Evolutionary conservation across 2,329 filamentous ascomycete genomes (phyloP).

Genomic region (Talaromyces sp.): DNA sequence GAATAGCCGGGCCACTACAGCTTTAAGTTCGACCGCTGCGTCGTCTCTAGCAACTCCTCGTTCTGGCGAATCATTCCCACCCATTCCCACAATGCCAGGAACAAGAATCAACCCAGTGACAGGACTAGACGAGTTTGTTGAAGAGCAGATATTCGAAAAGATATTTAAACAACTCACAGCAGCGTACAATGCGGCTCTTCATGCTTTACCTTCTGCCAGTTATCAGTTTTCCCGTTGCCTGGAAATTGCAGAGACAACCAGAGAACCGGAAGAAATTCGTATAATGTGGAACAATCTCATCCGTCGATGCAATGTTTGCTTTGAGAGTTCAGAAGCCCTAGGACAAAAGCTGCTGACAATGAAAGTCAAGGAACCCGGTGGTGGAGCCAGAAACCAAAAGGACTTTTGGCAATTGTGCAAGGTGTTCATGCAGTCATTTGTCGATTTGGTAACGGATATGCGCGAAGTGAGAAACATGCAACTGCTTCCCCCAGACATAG

Average conservation of each 20-base stretch:
- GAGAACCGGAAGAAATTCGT: constrained; percentile 57
- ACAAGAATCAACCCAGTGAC: constrained; percentile 52
- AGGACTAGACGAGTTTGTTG: constrained; percentile 66
- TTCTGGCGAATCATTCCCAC: constrained; percentile 74
- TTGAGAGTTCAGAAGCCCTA: constrained; percentile 70
- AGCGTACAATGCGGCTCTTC: constrained; percentile 69
- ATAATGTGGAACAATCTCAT: constrained; percentile 69
- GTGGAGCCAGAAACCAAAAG: constrained; percentile 57
- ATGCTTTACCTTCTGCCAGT: constrained; percentile 66
- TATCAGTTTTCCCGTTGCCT: constrained; percentile 63
- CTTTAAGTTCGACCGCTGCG: constrained; percentile 47
- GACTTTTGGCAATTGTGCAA: constrained; percentile 70
- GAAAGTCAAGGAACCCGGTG: constrained; percentile 78
- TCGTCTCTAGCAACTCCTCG: constrained; percentile 63
- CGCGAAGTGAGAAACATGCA: constrained; percentile 46
- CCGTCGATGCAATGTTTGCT: constrained; percentile 64
- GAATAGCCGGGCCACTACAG: constrained; percentile 53
- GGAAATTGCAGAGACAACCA: constrained; percentile 59
- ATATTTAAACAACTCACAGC: constrained; percentile 74
- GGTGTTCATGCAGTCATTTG: constrained; percentile 48
- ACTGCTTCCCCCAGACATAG: constrained; percentile 61
- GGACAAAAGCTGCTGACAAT: constrained; percentile 71
- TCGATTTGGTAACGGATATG: constrained; percentile 47
- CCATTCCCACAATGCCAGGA: constrained; percentile 43
- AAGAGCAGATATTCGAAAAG: constrained; percentile 76